These are phyloP conservation scores for Sugiyamaella pinicola DNA, from an alignment of 1,139 yeast species.

Conservation along the genomic window DNA sequence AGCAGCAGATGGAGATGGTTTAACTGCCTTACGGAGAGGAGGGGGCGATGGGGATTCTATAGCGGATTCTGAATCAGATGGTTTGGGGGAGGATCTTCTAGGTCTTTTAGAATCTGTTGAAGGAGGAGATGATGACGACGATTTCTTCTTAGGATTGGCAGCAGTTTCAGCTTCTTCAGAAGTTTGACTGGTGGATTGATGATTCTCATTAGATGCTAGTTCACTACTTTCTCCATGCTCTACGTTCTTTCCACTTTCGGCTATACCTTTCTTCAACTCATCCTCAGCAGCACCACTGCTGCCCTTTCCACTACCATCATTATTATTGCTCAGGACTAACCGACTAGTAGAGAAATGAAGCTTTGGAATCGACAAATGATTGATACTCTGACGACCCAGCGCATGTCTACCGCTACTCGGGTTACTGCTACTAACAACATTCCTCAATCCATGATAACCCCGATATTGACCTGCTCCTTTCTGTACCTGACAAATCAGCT, in stretches of 20 bases:
- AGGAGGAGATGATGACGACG: too few relatives aligned
- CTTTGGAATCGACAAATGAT: neutral
- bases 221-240: slow-evolving; percentile 7
- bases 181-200: neutral
- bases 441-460: slow-evolving; percentile 7
- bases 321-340: slow-evolving; percentile 5
- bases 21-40: slow-evolving; percentile 12
- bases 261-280: neutral
- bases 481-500: slow-evolving; percentile 11
- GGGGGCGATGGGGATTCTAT: slow-evolving; percentile 1
- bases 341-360: slow-evolving; percentile 7
- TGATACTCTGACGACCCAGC: neutral
- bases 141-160: neutral
- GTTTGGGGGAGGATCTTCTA: slow-evolving; percentile 3
- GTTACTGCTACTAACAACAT: neutral
- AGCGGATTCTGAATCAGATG: slow-evolving; percentile 1
- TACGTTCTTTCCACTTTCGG: slow-evolving; percentile 3
- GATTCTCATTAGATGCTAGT: slow-evolving; percentile 14
- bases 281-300: neutral
- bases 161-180: neutral
- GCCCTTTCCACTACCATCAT: slow-evolving; percentile 7
- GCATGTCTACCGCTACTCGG: neutral
- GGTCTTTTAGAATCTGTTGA: neutral
- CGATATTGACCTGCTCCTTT: slow-evolving; percentile 1
- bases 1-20: slow-evolving; percentile 15